These are phyloP conservation scores for Metarhizium humberi DNA, from an alignment of 2,329 filamentous ascomycete genomes.

Conservation along the genomic window DNA sequence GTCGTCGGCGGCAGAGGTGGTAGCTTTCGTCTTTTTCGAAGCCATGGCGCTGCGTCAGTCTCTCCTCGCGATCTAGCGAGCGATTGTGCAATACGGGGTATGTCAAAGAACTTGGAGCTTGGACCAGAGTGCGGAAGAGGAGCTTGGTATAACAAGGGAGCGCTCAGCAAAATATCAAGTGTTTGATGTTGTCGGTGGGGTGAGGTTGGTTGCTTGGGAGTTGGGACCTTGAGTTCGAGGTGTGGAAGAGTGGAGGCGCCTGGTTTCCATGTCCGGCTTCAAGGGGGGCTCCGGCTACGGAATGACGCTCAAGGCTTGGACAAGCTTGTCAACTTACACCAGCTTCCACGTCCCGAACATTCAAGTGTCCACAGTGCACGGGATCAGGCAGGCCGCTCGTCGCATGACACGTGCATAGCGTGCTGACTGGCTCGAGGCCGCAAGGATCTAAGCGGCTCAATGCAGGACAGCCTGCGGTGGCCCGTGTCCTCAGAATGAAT, in stretches of 20 bases:
- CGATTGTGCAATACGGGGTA: neutral
- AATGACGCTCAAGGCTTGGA: no score
- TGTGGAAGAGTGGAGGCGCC: no score
- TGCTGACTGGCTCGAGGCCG: neutral
- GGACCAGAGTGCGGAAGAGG: neutral
- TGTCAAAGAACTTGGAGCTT: neutral
- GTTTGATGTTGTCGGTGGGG: neutral
- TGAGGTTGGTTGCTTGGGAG: neutral
- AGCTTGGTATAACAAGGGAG: neutral
- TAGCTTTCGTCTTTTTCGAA: constrained; percentile 48
- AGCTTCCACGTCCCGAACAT: no score
- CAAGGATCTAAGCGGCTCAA: neutral
- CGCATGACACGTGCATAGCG: constrained; percentile 3
- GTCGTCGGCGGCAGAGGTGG: constrained; percentile 42
- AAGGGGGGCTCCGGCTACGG: no score
- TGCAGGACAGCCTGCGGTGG: neutral
- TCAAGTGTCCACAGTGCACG: no score
- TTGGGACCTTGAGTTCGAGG: no score
- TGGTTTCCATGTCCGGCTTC: no score
- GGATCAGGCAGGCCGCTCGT: neutral
- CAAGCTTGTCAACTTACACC: no score
- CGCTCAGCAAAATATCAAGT: neutral
- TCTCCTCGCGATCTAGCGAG: neutral
- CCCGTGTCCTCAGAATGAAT: neutral
- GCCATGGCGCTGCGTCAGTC: constrained; percentile 36